phyloP scores from a whole-genome alignment of 331 rosid species.

The Quercus tomentella region DNA sequence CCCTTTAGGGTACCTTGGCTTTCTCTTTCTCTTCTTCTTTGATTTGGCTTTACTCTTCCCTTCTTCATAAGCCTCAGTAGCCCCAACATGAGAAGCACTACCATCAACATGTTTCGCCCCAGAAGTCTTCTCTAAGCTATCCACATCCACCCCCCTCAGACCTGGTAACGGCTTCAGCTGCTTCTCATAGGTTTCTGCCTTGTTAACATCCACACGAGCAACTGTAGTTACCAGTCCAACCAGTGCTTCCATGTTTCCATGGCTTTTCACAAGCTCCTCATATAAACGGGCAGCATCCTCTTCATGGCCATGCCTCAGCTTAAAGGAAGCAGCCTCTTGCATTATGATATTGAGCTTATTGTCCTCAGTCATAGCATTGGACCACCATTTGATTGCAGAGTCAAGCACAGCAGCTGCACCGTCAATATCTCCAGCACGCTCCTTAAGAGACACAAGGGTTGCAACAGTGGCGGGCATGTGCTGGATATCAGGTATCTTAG shows the following conservation, averaged over 20 bases:
- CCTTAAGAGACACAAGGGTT: slow-evolving; percentile 86
- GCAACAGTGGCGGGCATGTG: slow-evolving; percentile 97
- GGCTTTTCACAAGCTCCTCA: slow-evolving; percentile 87
- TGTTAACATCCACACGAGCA: slow-evolving; percentile 70
- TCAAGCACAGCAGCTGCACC: slow-evolving; percentile 91
- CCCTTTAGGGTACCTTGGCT: slow-evolving; percentile 96
- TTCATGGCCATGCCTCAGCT: slow-evolving; percentile 74
- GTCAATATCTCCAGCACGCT: slow-evolving; percentile 82
- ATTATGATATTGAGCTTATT: slow-evolving; percentile 64
- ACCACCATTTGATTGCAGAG: slow-evolving; percentile 92
- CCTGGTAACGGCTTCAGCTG: slow-evolving; percentile 80
- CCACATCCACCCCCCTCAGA: slow-evolving; percentile 75
- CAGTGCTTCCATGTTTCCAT: slow-evolving; percentile 77
- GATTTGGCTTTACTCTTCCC: slow-evolving; percentile 77
- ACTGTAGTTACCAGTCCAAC: slow-evolving; percentile 82
- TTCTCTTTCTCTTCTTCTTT: slow-evolving; percentile 95
- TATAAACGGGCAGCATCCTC: slow-evolving; percentile 74
- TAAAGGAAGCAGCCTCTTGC: slow-evolving; percentile 95
- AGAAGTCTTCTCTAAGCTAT: slow-evolving; percentile 78
- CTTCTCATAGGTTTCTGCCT: slow-evolving; percentile 90
- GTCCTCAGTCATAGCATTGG: slow-evolving; percentile 85
- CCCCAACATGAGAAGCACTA: slow-evolving; percentile 35
- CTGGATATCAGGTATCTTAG: slow-evolving; percentile 76
- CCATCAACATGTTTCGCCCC: slow-evolving; percentile 75
- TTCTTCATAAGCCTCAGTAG: slow-evolving; percentile 55